phyloP scores from a whole-genome alignment of 2,329 filamentous ascomycete species.

The Ramularia endophylla region DNA sequence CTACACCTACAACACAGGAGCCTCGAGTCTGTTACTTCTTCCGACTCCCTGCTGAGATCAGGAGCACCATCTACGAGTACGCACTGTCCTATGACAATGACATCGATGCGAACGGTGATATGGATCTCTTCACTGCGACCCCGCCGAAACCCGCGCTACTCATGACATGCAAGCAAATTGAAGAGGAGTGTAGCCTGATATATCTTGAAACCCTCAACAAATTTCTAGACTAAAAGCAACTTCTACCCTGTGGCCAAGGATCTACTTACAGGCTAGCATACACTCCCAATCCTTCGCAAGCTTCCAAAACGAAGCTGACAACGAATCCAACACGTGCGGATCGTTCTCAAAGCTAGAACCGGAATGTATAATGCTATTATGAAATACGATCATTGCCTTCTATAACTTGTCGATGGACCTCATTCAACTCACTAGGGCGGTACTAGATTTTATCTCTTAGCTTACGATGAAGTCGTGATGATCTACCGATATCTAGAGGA shows the following conservation, averaged over 20 bases:
- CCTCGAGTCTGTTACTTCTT: too few relatives aligned
- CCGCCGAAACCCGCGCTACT: background rate
- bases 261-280: too few relatives aligned
- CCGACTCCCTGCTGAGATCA: conserved; percentile 1
- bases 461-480: too few relatives aligned
- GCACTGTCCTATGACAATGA: background rate
- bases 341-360: conserved; percentile 2
- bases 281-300: too few relatives aligned
- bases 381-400: too few relatives aligned
- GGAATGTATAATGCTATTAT: background rate
- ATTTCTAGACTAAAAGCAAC: conserved; percentile 2
- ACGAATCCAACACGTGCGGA: too few relatives aligned
- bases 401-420: too few relatives aligned
- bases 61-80: conserved; percentile 4
- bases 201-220: background rate
- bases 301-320: too few relatives aligned
- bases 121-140: background rate
- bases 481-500: too few relatives aligned
- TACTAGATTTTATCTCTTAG: too few relatives aligned
- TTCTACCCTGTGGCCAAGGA: background rate
- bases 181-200: background rate
- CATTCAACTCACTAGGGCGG: too few relatives aligned
- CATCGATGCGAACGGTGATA: background rate
- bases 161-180: conserved; percentile 1
- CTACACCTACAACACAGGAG: too few relatives aligned